phyloP scores from a whole-genome alignment of 805 yeast species.

The Saturnispora halmiae region DNA sequence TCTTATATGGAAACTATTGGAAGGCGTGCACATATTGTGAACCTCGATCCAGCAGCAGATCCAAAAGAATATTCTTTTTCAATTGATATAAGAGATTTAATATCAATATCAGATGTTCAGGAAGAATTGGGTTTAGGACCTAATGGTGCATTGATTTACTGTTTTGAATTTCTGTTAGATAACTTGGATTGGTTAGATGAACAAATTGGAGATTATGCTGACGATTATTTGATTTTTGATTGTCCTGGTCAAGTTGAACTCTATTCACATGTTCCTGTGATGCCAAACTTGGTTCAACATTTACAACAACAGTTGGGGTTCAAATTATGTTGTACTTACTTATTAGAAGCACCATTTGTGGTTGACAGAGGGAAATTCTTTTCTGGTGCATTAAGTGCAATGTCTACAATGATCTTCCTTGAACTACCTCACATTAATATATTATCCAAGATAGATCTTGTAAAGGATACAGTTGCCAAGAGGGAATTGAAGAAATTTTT shows the following conservation, averaged over 20 bases:
- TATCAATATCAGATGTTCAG: constrained; percentile 88
- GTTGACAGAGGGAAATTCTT: constrained; percentile 87
- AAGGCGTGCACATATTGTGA: constrained; percentile 88
- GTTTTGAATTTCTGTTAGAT: constrained; percentile 83
- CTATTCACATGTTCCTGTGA: constrained; percentile 87
- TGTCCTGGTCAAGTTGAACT: constrained; percentile 97
- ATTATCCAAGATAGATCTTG: constrained; percentile 76
- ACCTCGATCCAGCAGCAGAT: constrained; percentile 95
- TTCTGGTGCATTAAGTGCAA: constrained; percentile 91
- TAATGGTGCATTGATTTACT: constrained; percentile 87
- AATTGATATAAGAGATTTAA: constrained; percentile 83
- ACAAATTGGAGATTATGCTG: constrained; percentile 91
- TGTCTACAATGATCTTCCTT: constrained; percentile 94
- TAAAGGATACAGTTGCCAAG: constrained; percentile 67
- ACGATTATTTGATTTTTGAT: constrained; percentile 88
- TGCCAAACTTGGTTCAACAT: constrained; percentile 84
- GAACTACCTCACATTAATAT: constrained; percentile 94
- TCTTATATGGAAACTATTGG: constrained; percentile 85
- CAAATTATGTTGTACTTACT: constrained; percentile 84
- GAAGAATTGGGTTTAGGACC: constrained; percentile 92
- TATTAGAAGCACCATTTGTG: constrained; percentile 90
- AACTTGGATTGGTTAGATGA: constrained; percentile 97
- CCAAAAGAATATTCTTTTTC: constrained; percentile 87
- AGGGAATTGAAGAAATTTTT: constrained; percentile 74
- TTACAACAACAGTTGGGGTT: constrained; percentile 71